These are phyloP conservation scores for Spathaspora sp. DNA, from an alignment of 805 yeast species.

Conservation along the genomic window DNA sequence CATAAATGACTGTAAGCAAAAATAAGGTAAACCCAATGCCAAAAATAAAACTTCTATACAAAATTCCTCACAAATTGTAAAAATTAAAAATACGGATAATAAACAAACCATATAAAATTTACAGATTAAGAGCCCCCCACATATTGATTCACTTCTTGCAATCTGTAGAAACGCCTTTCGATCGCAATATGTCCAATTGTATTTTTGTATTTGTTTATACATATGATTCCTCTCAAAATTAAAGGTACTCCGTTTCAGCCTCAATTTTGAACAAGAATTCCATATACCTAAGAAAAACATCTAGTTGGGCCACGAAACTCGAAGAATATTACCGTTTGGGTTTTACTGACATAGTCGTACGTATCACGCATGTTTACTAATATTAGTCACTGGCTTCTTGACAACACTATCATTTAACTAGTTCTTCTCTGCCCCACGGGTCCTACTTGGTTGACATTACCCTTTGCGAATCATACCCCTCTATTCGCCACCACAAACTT, in stretches of 20 bases:
- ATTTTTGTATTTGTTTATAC: not conserved
- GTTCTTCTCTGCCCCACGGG: no score
- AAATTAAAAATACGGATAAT: not conserved
- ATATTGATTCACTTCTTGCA: no score
- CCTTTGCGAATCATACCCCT: not conserved
- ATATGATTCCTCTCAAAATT: not conserved
- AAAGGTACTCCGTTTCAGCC: not conserved
- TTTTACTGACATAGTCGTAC: no score
- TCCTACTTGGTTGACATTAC: not conserved
- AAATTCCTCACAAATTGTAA: not conserved
- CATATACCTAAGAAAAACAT: not conserved
- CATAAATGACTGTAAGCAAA: not conserved
- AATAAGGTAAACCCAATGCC: not conserved
- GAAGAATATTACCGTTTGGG: no score
- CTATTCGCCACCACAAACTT: not conserved
- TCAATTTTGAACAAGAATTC: not conserved
- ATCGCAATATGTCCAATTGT: not conserved
- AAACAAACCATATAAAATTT: not conserved
- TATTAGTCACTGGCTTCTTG: not conserved
- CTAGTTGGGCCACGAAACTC: not conserved
- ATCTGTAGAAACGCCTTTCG: not conserved
- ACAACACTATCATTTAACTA: not conserved
- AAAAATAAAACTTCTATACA: not conserved
- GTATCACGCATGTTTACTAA: no score
- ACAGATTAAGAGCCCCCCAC: not conserved